Evolutionary conservation across 768 basidiomycete genomes (phyloP).

Genomic region (Boletus vinaceobasis): DNA sequence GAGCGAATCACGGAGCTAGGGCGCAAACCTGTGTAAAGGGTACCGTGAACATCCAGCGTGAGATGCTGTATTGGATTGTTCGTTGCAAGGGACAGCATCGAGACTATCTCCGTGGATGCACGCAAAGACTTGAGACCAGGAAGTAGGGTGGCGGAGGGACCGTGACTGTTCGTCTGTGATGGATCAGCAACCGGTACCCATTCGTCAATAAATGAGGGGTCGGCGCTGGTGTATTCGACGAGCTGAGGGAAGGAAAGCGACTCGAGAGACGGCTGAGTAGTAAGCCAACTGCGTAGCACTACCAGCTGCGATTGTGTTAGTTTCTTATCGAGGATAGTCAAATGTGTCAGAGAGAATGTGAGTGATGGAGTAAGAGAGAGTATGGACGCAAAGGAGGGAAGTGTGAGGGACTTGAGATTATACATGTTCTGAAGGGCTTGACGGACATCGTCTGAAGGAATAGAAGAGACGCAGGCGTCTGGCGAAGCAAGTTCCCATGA

Average conservation of each 20-base stretch:
- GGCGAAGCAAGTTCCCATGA: constrained; percentile 5
- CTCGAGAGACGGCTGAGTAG: constrained; percentile 24
- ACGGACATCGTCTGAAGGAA: constrained; percentile 18
- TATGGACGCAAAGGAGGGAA: constrained; percentile 24
- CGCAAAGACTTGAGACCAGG: constrained; percentile 26
- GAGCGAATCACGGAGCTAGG: constrained; percentile 27
- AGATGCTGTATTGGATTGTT: constrained; percentile 19
- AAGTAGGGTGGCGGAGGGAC: constrained; percentile 10
- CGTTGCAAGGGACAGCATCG: constrained; percentile 17
- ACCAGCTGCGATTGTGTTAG: constrained; percentile 22
- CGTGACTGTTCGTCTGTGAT: neutral
- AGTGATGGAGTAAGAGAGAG: constrained; percentile 18
- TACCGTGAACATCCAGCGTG: constrained; percentile 24
- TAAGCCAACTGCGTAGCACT: constrained; percentile 23
- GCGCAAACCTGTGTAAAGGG: constrained; percentile 29
- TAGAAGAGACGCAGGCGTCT: constrained; percentile 4
- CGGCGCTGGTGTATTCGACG: constrained; percentile 8
- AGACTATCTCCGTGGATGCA: constrained; percentile 25
- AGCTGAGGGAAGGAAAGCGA: constrained; percentile 28
- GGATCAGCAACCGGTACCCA: constrained; percentile 1
- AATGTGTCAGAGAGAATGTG: constrained; percentile 20
- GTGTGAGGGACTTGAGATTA: constrained; percentile 26
- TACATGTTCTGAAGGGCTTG: constrained; percentile 29
- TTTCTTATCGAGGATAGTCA: constrained; percentile 28
- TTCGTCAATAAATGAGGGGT: constrained; percentile 4